Evolutionary conservation across 108 stramenopile species (phyloP).

Genomic region (Cyclostephanos tholiformis): DNA sequence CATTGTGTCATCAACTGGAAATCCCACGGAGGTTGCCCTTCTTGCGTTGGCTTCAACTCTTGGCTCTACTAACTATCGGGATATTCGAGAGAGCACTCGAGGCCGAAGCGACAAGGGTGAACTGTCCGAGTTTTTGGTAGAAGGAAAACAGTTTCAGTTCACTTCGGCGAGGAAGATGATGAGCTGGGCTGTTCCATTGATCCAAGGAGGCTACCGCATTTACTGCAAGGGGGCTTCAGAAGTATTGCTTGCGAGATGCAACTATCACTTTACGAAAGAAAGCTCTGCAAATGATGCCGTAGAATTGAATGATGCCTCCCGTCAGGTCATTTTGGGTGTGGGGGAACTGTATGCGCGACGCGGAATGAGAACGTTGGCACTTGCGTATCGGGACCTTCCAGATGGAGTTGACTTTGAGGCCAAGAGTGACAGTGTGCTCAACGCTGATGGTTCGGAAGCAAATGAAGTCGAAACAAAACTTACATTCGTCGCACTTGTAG

Average conservation of each 20-base stretch:
- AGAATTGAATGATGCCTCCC: conserved; percentile 41
- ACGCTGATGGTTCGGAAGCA: conserved; percentile 75
- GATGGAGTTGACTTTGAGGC: too few species aligned
- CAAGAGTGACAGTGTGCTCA: too few species aligned
- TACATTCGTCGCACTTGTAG: conserved; percentile 82
- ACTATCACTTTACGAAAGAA: conserved; percentile 37
- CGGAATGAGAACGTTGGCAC: too few species aligned
- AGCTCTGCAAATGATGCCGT: conserved; percentile 24
- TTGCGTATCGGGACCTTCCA: too few species aligned
- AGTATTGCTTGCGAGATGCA: too few species aligned
- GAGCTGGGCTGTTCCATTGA: conserved; percentile 82
- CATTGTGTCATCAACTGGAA: conserved; percentile 69
- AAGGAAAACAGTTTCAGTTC: conserved; percentile 85
- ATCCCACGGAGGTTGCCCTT: conserved; percentile 95
- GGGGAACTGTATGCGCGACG: too few species aligned
- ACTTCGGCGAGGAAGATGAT: conserved; percentile 92
- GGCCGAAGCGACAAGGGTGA: conserved; percentile 70
- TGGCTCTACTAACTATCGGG: conserved; percentile 57
- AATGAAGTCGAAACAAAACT: conserved; percentile 72
- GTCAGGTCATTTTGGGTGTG: conserved; percentile 37
- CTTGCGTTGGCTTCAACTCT: conserved; percentile 67
- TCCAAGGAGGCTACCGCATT: conserved; percentile 70
- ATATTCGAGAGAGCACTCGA: conserved; percentile 69
- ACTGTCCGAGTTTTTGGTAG: conserved; percentile 57
- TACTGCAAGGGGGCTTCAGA: too few species aligned